These are phyloP conservation scores for Aureobasidium zeae DNA, from an alignment of 2,329 filamentous ascomycete genomes.

Conservation along the genomic window DNA sequence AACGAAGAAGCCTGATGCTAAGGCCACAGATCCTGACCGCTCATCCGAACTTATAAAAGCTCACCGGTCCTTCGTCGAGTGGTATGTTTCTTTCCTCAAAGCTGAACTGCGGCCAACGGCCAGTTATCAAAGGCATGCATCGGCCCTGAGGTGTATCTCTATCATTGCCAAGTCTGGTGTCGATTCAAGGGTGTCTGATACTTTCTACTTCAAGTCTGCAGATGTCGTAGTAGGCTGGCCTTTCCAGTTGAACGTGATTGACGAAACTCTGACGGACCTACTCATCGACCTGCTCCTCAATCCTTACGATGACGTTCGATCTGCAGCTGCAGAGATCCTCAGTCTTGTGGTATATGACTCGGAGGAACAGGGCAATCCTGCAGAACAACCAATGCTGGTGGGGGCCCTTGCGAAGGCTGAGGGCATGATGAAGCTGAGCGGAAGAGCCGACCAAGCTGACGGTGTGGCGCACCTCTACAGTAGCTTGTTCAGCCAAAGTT, in stretches of 20 bases:
- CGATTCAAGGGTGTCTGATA: constrained; percentile 39
- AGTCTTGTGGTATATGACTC: constrained; percentile 33
- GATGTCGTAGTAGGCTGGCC: constrained; percentile 43
- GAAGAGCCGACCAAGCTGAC: constrained; percentile 84
- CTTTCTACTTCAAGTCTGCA: constrained; percentile 39
- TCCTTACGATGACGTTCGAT: constrained; percentile 85
- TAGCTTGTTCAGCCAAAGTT: constrained; percentile 46
- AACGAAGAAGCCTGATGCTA: not conserved
- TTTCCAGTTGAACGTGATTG: constrained; percentile 38
- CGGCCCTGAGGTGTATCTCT: constrained; percentile 61
- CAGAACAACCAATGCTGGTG: not conserved
- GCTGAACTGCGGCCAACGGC: constrained; percentile 68
- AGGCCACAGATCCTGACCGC: constrained; percentile 16
- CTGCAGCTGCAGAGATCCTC: constrained; percentile 40
- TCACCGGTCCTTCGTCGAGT: constrained; percentile 58
- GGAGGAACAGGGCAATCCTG: not conserved
- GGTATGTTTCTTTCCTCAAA: constrained; percentile 65
- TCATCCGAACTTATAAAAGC: constrained; percentile 27
- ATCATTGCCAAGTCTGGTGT: constrained; percentile 61
- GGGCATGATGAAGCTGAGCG: constrained; percentile 56
- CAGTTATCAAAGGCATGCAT: constrained; percentile 84
- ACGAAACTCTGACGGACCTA: constrained; percentile 43
- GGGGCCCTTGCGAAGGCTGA: constrained; percentile 33
- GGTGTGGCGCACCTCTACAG: constrained; percentile 72
- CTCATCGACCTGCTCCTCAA: constrained; percentile 76